phyloP scores from a whole-genome alignment of 306 rosid genomes.

The Pterocarpus santalinus region DNA sequence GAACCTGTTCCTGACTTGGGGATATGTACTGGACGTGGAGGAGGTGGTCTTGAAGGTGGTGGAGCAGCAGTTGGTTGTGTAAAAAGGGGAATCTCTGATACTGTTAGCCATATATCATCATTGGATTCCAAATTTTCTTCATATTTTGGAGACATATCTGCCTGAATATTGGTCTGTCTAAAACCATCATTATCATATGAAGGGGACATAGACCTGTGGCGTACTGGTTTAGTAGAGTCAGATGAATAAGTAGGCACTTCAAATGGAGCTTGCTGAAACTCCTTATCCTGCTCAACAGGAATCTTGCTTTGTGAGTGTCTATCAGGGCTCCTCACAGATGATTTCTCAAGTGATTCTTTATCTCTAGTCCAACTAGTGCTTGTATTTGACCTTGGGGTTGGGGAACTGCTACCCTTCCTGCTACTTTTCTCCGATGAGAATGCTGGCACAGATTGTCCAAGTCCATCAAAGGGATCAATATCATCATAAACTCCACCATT shows the following conservation, averaged over 20 bases:
- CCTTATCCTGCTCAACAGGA: slow-evolving; percentile 64
- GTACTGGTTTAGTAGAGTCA: slow-evolving; percentile 61
- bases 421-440: slow-evolving; percentile 72
- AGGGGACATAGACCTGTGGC: slow-evolving; percentile 71
- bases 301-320: slow-evolving; percentile 61
- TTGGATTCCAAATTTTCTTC: slow-evolving; percentile 68
- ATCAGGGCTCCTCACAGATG: slow-evolving; percentile 68
- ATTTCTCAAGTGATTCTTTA: slow-evolving; percentile 64
- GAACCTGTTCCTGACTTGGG: slow-evolving; percentile 61
- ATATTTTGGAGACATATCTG: slow-evolving; percentile 63
- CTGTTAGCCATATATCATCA: slow-evolving; percentile 86
- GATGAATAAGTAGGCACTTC: slow-evolving; percentile 71
- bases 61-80: slow-evolving; percentile 96
- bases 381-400: slow-evolving; percentile 59
- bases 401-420: slow-evolving; percentile 63
- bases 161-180: slow-evolving; percentile 55
- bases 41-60: slow-evolving; percentile 99
- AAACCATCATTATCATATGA: slow-evolving; percentile 57
- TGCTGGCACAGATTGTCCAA: slow-evolving; percentile 76
- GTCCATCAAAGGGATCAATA: slow-evolving; percentile 78
- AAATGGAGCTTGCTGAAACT: slow-evolving; percentile 67
- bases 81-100: slow-evolving; percentile 90
- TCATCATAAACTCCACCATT: slow-evolving; percentile 72
- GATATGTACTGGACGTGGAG: slow-evolving; percentile 87
- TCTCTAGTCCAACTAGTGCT: slow-evolving; percentile 59